Conservation (phyloP, 2,329 filamentous ascomycete species). For the Aspergillus ibericus region DNA sequence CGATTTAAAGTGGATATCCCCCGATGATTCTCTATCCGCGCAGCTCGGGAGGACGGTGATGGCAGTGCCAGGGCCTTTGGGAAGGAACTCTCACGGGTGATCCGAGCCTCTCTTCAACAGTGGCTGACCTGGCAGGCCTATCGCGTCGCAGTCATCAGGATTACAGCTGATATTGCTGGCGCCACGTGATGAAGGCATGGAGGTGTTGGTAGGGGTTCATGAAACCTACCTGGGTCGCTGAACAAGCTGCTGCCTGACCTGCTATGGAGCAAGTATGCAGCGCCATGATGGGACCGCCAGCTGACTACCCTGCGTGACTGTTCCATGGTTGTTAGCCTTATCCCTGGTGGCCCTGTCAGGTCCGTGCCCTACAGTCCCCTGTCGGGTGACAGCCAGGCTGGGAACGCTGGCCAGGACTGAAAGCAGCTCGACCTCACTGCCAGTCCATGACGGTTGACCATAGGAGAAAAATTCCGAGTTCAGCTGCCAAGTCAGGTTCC, state of each 20-base stretch:
- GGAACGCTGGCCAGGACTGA: no score
- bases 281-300: not conserved
- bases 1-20: slow-evolving; percentile 31
- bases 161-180: slow-evolving; percentile 33
- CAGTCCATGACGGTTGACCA: no score
- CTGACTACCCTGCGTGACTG: no score
- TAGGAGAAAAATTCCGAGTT: no score
- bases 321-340: no score
- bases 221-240: slow-evolving; percentile 27
- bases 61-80: slow-evolving; percentile 29
- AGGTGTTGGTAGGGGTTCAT: slow-evolving; percentile 38
- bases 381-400: no score
- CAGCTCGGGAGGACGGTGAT: slow-evolving; percentile 38
- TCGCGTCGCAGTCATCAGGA: slow-evolving; percentile 35
- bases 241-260: slow-evolving; percentile 32
- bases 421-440: no score
- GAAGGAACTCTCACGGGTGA: slow-evolving; percentile 34
- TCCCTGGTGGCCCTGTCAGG: no score
- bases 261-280: slow-evolving; percentile 28
- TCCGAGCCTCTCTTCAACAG: no score
- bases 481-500: no score
- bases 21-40: slow-evolving; percentile 39
- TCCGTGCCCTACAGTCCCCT: no score
- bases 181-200: slow-evolving; percentile 35
- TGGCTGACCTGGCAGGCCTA: slow-evolving; percentile 37